phyloP scores from a whole-genome alignment of 1,139 yeast genomes.

The Eremothecium gossypii region DNA sequence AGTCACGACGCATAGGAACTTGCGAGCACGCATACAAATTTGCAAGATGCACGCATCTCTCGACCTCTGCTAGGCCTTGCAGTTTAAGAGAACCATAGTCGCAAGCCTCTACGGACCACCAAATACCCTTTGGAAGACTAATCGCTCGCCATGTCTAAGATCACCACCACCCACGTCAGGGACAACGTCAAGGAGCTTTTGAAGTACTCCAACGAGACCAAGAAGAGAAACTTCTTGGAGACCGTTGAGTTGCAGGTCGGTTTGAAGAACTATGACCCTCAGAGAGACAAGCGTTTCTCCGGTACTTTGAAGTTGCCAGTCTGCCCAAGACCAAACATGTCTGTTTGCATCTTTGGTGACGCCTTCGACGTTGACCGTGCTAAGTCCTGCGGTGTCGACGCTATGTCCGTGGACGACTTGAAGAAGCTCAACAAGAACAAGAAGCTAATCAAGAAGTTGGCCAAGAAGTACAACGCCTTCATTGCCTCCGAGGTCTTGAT shows the following conservation, averaged over 20 bases:
- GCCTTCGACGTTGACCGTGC: conserved; percentile 99
- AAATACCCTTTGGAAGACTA: conserved; percentile 58
- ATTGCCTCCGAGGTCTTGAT: conserved; percentile 98
- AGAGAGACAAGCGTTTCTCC: conserved; percentile 99
- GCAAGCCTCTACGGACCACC: conserved; percentile 36
- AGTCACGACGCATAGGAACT: not conserved
- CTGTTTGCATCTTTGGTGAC: conserved; percentile 99
- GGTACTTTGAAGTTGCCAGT: conserved; percentile 98
- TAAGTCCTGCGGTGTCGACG: conserved; percentile 98
- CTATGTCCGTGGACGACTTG: conserved; percentile 99
- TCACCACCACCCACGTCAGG: conserved; percentile 89
- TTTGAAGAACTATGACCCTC: conserved; percentile 99
- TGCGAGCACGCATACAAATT: too few relatives aligned
- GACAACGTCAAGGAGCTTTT: conserved; percentile 91
- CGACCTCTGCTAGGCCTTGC: not conserved
- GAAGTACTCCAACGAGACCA: conserved; percentile 86
- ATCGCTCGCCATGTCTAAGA: conserved; percentile 71
- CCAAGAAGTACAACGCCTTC: conserved; percentile 99
- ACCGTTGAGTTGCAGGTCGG: conserved; percentile 99
- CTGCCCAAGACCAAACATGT: conserved; percentile 99
- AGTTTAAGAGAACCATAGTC: conserved; percentile 12
- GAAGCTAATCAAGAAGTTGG: conserved; percentile 98
- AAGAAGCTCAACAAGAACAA: conserved; percentile 99
- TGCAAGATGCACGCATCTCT: too few relatives aligned
- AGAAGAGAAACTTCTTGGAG: conserved; percentile 99